Conservation (phyloP, 305 asterid genomes). For the Fraxinus xanthoxyloides region DNA sequence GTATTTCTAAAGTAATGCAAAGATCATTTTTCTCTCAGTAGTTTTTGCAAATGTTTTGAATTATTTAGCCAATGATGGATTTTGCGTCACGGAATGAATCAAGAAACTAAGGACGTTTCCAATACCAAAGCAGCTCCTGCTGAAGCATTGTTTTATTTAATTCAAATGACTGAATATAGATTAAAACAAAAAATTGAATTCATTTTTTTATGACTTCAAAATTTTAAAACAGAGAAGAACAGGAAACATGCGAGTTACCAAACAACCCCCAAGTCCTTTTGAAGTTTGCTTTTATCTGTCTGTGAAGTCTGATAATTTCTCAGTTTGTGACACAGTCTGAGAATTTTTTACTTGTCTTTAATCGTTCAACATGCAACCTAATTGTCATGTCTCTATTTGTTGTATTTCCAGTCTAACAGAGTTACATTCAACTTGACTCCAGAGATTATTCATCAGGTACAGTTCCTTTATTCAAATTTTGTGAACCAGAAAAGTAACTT, state of each 20-base stretch:
- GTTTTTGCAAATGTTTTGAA: background rate
- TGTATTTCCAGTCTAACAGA: slow-evolving; percentile 72
- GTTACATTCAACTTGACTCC: slow-evolving; percentile 96
- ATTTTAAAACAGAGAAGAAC: background rate
- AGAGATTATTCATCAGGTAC: slow-evolving; percentile 96
- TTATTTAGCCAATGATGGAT: background rate
- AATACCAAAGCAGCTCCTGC: background rate
- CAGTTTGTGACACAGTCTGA: background rate
- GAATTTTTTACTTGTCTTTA: slow-evolving; percentile 17
- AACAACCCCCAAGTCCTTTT: background rate
- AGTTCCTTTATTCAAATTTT: slow-evolving; percentile 23
- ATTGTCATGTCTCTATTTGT: slow-evolving; percentile 27
- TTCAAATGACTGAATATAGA: background rate
- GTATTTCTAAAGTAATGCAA: background rate
- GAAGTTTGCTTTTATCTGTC: slow-evolving; percentile 16
- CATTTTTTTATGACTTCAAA: background rate
- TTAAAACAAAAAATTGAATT: background rate
- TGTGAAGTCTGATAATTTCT: slow-evolving; percentile 7
- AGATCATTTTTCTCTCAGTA: background rate
- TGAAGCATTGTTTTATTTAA: background rate
- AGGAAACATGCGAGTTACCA: background rate
- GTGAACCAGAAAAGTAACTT: slow-evolving; percentile 3
- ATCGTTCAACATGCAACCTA: slow-evolving; percentile 19
- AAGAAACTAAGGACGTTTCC: background rate
- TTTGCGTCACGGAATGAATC: background rate